Base-by-base conservation (phyloP, 2,329 filamentous ascomycete genomes). In the Tolypocladium capitatum region DNA sequence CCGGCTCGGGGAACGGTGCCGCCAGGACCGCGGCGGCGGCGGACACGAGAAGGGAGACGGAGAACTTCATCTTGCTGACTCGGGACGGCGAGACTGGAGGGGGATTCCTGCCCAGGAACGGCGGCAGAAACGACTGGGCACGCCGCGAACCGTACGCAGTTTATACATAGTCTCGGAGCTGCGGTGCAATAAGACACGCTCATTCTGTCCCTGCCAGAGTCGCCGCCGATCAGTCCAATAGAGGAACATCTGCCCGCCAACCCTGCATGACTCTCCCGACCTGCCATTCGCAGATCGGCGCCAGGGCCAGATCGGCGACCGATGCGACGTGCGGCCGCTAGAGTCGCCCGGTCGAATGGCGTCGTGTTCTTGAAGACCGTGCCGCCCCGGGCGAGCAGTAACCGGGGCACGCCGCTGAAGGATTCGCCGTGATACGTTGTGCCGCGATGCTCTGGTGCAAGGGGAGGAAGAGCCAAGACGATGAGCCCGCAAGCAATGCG, bases 1-100 rank as follows among this genome's bases (percentile, higher is more conserved):
- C 51, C 31, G 62, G 58, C 21, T 50, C 46, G 33, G 55, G 53
- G 32, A 50, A 49, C 3, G 60, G 61, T 21, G 56, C 56, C 18
- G 62, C 60, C n/a, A 63, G 50, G 13, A 56, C 63, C 38, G 56
- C 49, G 20, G 51, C 49, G 38, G 56, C 52, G 32, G 58, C 46
- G 32, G 55, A 53, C 46, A 64, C 33, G 9, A 63, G 46, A 36
- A 55, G 35, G 18, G 56, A 53, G 36, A 61, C 6, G n/a, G 58
- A 57, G 50, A 59, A 52, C 58, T 61, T 65, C 63, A 65, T 65
- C 47, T 3, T 48, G 52, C n/a, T n/a, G 36, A 6, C 24, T 4
- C 8, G 13, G 31, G 31, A 32, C 14, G 13, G 31, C 31, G 13
- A 14, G 31, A 7, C 2, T 6, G 18, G n/a, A n/a, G 21, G 16